Base-by-base conservation (phyloP, 805 yeast genomes). In the Kluyveromyces nonfermentans region DNA sequence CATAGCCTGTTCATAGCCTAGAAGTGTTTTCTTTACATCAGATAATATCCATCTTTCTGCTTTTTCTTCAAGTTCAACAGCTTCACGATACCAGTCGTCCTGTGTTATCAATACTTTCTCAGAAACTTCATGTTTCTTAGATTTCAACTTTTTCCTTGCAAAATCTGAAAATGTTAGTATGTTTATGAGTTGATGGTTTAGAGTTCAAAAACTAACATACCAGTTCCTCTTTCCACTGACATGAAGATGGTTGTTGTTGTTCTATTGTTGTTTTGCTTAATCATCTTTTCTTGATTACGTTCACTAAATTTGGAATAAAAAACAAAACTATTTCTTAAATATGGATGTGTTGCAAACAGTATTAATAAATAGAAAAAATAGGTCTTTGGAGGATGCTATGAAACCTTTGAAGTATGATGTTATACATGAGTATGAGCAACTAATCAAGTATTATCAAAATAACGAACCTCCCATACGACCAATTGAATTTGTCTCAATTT, bases 31-130 rank as follows among this genome's bases (percentile, higher is more conserved):
- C 39, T 56, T 56, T 10, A 62, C 47, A 43, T 63, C 68, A 2
- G 64, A 61, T 4, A 55, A 47, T 5, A 55, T 46, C 65, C 66
- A 63, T 37, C 68, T 52, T 35, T 61, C 67, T n/a, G 62, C 68
- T 35, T 60, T 62, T 38, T 61, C 65, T 46, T 63, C 68, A 36
- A 42, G 48, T 7, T 51, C 50, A 2, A 57, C 54, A 2, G 57
- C 68, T 37, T 57, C 62, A n/a, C 45, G 48, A 37, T 62, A 63
- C 36, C 48, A 63, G 43, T 62, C 66, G 22, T 56, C 56, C 40
- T 55, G 62, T 3, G 56, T 55, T 7, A 48, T 46, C 19, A 49
- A 42, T 18, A 41, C 44, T 4, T 7, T 7, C 12, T 25, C 30
- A 2, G 30, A 4, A 14, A 25, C 14, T 10, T 25, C 30, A 4